Evolutionary conservation across 495 filamentous ascomycete species (phyloP).

Genomic region (Hypoxylon intermedium): DNA sequence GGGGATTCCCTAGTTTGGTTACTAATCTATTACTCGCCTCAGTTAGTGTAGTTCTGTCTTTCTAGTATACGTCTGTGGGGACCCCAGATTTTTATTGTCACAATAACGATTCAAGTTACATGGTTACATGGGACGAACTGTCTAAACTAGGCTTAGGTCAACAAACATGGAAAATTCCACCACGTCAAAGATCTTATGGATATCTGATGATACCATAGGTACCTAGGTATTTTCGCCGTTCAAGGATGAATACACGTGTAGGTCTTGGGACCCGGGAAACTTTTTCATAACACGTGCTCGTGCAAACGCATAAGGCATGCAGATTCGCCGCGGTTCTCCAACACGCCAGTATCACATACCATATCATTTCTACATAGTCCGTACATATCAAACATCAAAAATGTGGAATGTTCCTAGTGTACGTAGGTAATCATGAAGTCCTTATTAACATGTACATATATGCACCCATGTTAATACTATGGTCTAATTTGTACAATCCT

Average conservation of each 20-base stretch:
- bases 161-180: not conserved
- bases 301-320: no score
- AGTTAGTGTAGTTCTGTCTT: slow-evolving; percentile 4
- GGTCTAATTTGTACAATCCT: not conserved
- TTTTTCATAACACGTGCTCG: not conserved
- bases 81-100: slow-evolving; percentile 10
- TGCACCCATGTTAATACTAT: not conserved
- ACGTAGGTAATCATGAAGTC: not conserved
- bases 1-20: not conserved
- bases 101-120: not conserved
- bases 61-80: slow-evolving; percentile 7
- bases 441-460: no score
- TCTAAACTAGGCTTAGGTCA: no score
- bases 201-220: no score
- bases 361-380: no score
- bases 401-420: not conserved
- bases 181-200: not conserved
- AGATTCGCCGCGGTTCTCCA: no score
- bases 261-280: not conserved
- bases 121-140: slow-evolving; percentile 13
- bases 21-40: not conserved
- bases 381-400: not conserved
- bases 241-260: no score
- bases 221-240: no score
- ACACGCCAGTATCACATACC: no score